Evolutionary conservation across 2,329 filamentous ascomycete species (phyloP), one percentile per base, ranked within the genome.

Genomic region (Metarhizium anisopliae): DNA sequence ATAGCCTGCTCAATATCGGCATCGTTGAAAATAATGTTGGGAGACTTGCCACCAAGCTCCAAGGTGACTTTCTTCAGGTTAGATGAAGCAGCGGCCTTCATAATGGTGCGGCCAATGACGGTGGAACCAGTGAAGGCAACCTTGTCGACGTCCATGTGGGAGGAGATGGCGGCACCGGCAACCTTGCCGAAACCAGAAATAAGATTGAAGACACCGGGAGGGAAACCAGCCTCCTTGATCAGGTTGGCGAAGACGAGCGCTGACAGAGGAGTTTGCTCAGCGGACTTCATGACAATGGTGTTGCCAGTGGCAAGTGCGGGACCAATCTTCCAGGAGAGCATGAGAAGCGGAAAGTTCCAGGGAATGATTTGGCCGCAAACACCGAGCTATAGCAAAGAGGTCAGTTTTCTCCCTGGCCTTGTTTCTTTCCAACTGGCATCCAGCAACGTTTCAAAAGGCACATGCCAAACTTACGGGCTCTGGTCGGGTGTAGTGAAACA

Each of bases 301-400:
- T 90, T 90, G 66, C 87, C 87, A 42, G 83, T 83, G 62, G 85
- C 84, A 65, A 90, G 76, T 49, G 86, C 86, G 51, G 86, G 86
- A 58, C 81, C 85, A 59, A 90, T 85, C 82, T 95, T 95, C 90
- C 90, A 95, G 54, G 81, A 80, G 69, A 80, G 80, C 87, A 92
- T 92, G 67, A 89, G 81, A 50, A 93, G 76, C 7, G 89, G 89
- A 76, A 90, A 93, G 78, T 93, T 93, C 89, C 89, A 92, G 59
- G 89, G 89, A 65, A 94, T 93, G 68, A 93, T 92, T 72, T 94
- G 89, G 67, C 86, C 90, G 71, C 89, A 91, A 58, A 91, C 87
- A 71, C 87, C 87, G 61, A 88, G 77, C 68, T 72, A 32, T 42
- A 16, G 6, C 40, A 52, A 20, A 50, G 50, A 13, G 14, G 10